Evolutionary conservation across 352 stramenopile genomes (phyloP).

Genomic region (Phytophthora boehmeriae): DNA sequence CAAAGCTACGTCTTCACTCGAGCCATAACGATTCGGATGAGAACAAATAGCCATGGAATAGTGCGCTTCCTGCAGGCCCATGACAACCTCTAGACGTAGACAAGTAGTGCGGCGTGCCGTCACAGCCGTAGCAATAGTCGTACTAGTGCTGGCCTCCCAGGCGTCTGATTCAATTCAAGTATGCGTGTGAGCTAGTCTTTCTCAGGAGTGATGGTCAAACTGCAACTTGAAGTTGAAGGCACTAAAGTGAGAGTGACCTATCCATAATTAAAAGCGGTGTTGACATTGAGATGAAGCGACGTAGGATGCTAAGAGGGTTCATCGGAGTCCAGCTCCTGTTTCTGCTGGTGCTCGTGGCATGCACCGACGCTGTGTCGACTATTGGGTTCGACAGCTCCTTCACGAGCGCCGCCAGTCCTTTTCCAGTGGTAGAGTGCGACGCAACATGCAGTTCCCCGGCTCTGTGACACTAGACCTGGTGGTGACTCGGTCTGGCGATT

Average conservation of each 20-base stretch:
- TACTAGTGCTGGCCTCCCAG: no score
- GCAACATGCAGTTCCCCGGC: conserved; percentile 36
- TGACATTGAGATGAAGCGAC: not conserved
- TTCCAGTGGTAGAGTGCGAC: conserved; percentile 41
- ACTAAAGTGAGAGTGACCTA: conserved; percentile 18
- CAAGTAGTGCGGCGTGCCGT: not conserved
- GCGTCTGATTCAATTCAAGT: not conserved
- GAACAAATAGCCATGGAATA: conserved; percentile 7
- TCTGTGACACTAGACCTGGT: conserved; percentile 39
- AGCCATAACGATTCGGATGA: conserved; percentile 12
- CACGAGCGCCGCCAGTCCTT: conserved; percentile 26
- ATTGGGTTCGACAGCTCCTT: conserved; percentile 48
- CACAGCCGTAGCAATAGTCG: not conserved
- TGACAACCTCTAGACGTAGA: conserved; percentile 16
- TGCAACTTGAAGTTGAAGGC: conserved; percentile 34
- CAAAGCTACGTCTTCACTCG: conserved; percentile 15
- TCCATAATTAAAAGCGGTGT: not conserved
- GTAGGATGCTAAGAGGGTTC: not conserved
- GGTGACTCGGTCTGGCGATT: conserved; percentile 35
- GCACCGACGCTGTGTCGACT: not conserved
- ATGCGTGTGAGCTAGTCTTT: conserved; percentile 16
- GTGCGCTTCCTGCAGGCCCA: conserved; percentile 11
- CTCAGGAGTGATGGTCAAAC: conserved; percentile 35
- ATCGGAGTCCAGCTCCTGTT: not conserved
- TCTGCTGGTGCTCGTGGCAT: not conserved